A percentile compares a stretch with the other conserved stretches of the same genome.
phyloP scores from a whole-genome alignment of 495 filamentous ascomycete species.

The Podospora australis region DNA sequence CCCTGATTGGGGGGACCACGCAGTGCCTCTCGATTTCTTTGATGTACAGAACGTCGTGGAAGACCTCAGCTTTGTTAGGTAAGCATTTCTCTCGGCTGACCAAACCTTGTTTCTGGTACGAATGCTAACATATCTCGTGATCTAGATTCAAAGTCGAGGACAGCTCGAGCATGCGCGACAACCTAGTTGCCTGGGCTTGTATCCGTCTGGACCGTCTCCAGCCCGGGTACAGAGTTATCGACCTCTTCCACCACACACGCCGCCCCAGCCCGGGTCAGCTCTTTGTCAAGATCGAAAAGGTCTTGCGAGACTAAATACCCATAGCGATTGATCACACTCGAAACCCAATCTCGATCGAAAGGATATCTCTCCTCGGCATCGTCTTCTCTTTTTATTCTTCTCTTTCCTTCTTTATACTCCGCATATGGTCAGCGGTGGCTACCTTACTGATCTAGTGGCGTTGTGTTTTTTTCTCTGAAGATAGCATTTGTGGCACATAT shows the following conservation, averaged over 20 bases:
- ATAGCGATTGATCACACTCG: too few relatives aligned
- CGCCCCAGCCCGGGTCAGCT: slow-evolving; percentile 52
- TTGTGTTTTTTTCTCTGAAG: too few relatives aligned
- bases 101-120: background rate
- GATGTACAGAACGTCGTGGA: slow-evolving; percentile 35
- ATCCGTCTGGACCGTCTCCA: slow-evolving; percentile 78
- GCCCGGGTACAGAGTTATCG: slow-evolving; percentile 68
- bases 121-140: slow-evolving; percentile 8
- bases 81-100: slow-evolving; percentile 17
- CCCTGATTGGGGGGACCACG: slow-evolving; percentile 32
- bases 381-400: background rate
- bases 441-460: too few relatives aligned
- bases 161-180: slow-evolving; percentile 43
- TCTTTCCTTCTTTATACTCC: background rate
- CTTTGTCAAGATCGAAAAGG: slow-evolving; percentile 56
- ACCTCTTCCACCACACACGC: slow-evolving; percentile 52
- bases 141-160: slow-evolving; percentile 78
- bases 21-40: slow-evolving; percentile 31
- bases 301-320: slow-evolving; percentile 18
- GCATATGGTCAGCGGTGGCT: too few relatives aligned
- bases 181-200: slow-evolving; percentile 77
- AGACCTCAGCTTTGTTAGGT: slow-evolving; percentile 45
- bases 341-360: background rate
- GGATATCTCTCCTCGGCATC: slow-evolving; percentile 1
- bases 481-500: too few relatives aligned